Evolutionary conservation across 345 rosid species (phyloP).

Genomic region (Zanthoxylum bungeanum): DNA sequence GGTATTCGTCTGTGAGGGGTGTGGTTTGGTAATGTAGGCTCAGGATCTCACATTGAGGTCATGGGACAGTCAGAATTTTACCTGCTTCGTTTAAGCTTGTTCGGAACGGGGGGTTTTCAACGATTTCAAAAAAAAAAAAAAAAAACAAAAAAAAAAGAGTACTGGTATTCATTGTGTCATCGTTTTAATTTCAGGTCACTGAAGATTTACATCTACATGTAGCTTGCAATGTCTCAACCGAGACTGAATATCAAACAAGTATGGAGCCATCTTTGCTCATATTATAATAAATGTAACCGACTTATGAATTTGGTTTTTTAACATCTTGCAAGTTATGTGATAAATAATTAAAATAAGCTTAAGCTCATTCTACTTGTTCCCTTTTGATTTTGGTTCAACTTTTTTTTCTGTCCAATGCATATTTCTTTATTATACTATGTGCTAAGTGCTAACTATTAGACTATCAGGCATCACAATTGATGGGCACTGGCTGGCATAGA

Average conservation of each 20-base stretch:
- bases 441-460: background rate
- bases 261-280: background rate
- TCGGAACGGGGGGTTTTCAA: too few species aligned
- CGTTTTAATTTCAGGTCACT: constrained; percentile 6
- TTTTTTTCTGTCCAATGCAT: too few species aligned
- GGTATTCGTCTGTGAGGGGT: too few species aligned
- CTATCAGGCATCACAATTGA: background rate
- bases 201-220: background rate
- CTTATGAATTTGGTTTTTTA: background rate
- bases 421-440: too few species aligned
- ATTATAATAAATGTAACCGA: background rate
- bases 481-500: background rate
- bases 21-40: too few species aligned
- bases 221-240: constrained; percentile 2
- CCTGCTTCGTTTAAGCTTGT: too few species aligned
- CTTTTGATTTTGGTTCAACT: background rate
- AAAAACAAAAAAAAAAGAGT: too few species aligned
- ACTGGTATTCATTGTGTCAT: background rate
- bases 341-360: background rate
- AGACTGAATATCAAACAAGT: background rate
- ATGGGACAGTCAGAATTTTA: too few species aligned
- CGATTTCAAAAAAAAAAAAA: too few species aligned
- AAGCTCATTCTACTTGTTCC: background rate
- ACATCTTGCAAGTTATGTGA: background rate
- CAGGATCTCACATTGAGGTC: too few species aligned